Evolutionary conservation across 164 flowering plant species (phyloP).

Genomic region (Hamamelis virginiana): DNA sequence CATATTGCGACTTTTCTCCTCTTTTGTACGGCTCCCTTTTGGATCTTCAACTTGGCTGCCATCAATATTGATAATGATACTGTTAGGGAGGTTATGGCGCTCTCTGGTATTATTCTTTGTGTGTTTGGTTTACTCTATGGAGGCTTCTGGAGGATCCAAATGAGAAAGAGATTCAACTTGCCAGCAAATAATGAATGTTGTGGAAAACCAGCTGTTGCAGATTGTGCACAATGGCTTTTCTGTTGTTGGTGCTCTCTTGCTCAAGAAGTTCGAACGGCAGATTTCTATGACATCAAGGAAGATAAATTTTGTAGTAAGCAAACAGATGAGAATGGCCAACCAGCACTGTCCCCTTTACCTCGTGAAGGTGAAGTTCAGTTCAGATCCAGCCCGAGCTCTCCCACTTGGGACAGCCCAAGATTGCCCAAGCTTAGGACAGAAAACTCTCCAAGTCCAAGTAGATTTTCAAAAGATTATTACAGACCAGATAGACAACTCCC

Average conservation of each 20-base stretch:
- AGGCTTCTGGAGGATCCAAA: constrained; percentile 95
- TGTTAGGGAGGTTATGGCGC: constrained; percentile 52
- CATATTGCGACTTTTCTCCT: constrained; percentile 85
- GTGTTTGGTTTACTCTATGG: constrained; percentile 87
- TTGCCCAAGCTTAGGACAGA: constrained; percentile 13
- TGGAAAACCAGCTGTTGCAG: constrained; percentile 57
- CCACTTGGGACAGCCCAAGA: constrained; percentile 16
- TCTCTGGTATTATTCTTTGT: constrained; percentile 72
- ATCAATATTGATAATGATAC: constrained; percentile 64
- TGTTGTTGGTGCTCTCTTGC: constrained; percentile 97
- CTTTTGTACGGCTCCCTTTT: constrained; percentile 85
- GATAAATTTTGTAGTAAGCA: constrained; percentile 15
- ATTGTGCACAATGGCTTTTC: constrained; percentile 82
- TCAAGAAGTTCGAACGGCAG: constrained; percentile 86
- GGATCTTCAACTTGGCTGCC: constrained; percentile 85
- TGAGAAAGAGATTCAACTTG: constrained; percentile 85
- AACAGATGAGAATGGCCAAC: neutral
- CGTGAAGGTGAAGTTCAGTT: constrained; percentile 34
- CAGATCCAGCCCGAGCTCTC: constrained; percentile 24
- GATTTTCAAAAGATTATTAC: constrained; percentile 14
- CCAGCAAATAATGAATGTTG: constrained; percentile 61
- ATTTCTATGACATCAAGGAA: constrained; percentile 59
- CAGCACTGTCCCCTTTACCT: constrained; percentile 34
- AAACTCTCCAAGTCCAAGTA: constrained; percentile 20
- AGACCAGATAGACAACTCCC: constrained; percentile 23